phyloP scores from a whole-genome alignment of 2,329 filamentous ascomycete species.

The Lomentospora prolificans region DNA sequence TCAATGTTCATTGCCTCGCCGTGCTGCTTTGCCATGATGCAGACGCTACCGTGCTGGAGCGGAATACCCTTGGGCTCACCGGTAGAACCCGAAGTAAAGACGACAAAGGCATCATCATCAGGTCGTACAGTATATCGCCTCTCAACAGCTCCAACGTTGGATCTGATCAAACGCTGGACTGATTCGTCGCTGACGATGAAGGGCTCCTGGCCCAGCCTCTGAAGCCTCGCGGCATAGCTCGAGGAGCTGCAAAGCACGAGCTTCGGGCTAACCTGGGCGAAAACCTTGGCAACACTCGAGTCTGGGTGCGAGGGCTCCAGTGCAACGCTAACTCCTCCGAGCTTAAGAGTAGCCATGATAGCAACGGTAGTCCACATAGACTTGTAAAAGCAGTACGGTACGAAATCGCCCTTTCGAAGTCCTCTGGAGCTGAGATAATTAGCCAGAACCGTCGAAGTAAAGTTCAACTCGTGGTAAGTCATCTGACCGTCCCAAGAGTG shows the following conservation, averaged over 20 bases:
- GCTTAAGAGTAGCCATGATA: slow-evolving; percentile 35
- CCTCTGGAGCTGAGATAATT: slow-evolving; percentile 26
- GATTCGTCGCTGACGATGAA: neutral
- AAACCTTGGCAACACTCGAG: slow-evolving; percentile 12
- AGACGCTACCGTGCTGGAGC: slow-evolving; percentile 9
- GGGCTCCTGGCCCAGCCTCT: slow-evolving; percentile 8
- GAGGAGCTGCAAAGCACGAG: slow-evolving; percentile 13
- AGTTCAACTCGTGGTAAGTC: slow-evolving; percentile 34
- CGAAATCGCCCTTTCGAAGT: slow-evolving; percentile 25
- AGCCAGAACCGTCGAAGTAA: slow-evolving; percentile 30
- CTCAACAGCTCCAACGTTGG: neutral
- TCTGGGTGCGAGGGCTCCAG: neutral
- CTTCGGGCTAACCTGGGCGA: slow-evolving; percentile 11
- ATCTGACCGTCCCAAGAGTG: slow-evolving; percentile 39
- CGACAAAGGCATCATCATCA: slow-evolving; percentile 21
- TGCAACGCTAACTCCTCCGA: slow-evolving; percentile 21
- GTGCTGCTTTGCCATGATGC: neutral
- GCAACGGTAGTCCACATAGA: slow-evolving; percentile 34
- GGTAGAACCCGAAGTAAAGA: slow-evolving; percentile 44
- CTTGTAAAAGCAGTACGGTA: slow-evolving; percentile 40
- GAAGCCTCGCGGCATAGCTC: slow-evolving; percentile 14
- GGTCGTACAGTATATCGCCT: neutral
- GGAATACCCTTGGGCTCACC: slow-evolving; percentile 42
- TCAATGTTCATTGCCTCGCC: neutral
- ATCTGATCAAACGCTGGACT: neutral